A percentile compares a stretch with the other conserved stretches of the same genome.
Conservation (phyloP, 345 rosid genomes). For the Brassica carinata region DNA sequence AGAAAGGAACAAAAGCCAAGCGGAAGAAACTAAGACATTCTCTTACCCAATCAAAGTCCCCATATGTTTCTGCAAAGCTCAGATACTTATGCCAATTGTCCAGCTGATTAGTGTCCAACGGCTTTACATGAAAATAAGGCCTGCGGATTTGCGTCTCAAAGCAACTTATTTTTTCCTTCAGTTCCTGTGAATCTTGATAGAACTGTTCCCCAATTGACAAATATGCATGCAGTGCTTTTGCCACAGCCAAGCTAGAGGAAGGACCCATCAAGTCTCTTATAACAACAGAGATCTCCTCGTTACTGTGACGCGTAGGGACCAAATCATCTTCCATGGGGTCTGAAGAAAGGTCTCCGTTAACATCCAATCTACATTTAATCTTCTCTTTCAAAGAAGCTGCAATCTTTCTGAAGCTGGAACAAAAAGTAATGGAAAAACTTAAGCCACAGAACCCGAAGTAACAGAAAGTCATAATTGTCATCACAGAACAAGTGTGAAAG, state of each 20-base stretch:
- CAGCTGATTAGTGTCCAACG: conserved; percentile 60
- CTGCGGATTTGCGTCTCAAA: conserved; percentile 69
- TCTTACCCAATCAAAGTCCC: conserved; percentile 91
- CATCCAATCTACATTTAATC: conserved; percentile 44
- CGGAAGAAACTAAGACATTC: conserved; percentile 22
- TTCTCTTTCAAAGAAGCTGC: conserved; percentile 61
- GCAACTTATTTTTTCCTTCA: conserved; percentile 56
- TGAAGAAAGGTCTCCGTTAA: conserved; percentile 37
- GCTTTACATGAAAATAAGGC: conserved; percentile 78
- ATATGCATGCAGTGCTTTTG: conserved; percentile 61
- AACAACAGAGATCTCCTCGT: conserved; percentile 51
- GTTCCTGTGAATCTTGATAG: conserved; percentile 52
- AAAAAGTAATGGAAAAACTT: conserved; percentile 5
- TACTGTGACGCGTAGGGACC: conserved; percentile 46
- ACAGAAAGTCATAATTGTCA: neutral
- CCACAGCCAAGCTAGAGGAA: conserved; percentile 51
- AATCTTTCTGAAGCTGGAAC: conserved; percentile 73
- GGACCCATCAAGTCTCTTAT: conserved; percentile 64
- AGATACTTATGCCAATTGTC: conserved; percentile 86
- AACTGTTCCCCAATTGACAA: conserved; percentile 57
- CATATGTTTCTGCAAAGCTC: conserved; percentile 71
- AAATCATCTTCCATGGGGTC: conserved; percentile 49
- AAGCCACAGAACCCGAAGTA: neutral
- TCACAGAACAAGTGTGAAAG: conserved; percentile 2
- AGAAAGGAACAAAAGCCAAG: conserved; percentile 21